A percentile compares a stretch with the other conserved stretches of the same genome.
These are phyloP conservation scores for Diaporthe sp. DNA, from an alignment of 2,329 filamentous ascomycete species.

Conservation along the genomic window DNA sequence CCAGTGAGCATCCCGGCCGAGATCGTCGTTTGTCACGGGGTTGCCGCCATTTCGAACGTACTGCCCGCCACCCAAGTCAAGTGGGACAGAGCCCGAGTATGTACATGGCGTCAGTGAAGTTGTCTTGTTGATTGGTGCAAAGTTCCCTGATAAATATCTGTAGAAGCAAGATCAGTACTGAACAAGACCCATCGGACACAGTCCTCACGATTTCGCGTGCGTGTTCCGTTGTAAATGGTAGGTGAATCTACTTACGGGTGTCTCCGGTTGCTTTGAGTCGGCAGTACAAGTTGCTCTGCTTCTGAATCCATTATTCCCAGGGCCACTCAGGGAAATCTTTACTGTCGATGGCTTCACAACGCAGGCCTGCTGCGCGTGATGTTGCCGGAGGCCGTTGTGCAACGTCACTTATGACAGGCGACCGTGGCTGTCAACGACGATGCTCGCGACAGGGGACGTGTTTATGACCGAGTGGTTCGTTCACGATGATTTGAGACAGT, in stretches of 20 bases:
- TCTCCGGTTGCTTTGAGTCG: not conserved
- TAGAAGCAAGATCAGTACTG: conserved; percentile 2
- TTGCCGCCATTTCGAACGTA: conserved; percentile 82
- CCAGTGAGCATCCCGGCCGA: conserved; percentile 77
- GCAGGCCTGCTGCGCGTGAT: conserved; percentile 17
- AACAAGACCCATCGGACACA: not conserved
- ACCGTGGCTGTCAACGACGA: not conserved
- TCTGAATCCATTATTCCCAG: not conserved
- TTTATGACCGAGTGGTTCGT: not conserved
- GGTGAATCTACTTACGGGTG: conserved; percentile 25
- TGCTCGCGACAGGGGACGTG: not conserved
- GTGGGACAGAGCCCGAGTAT: conserved; percentile 71
- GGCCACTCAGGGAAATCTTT: not conserved
- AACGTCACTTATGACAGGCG: not conserved
- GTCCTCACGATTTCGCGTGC: too few relatives aligned
- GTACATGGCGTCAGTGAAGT: conserved; percentile 69
- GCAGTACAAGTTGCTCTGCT: not conserved
- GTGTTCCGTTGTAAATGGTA: too few relatives aligned
- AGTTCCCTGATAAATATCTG: conserved; percentile 77
- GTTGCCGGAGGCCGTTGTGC: not conserved
- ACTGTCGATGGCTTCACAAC: not conserved
- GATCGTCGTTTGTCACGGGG: conserved; percentile 72
- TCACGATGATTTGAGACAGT: not conserved
- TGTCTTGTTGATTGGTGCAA: conserved; percentile 74
- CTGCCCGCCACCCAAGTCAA: conserved; percentile 77